Conservation (phyloP, 257 asterid species). For the Marsdenia floribunda region DNA sequence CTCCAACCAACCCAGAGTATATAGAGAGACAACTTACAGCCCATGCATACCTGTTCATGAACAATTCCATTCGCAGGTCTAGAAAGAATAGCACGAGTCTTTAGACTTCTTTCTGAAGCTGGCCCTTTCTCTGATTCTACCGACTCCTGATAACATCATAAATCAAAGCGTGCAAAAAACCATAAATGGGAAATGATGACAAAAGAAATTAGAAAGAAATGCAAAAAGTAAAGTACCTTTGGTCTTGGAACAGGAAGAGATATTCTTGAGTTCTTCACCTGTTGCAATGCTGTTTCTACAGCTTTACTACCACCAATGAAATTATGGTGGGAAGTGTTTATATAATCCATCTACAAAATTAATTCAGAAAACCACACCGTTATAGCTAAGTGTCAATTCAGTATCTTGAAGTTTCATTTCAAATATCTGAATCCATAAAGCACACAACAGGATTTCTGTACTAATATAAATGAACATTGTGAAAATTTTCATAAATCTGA, state of each 20-base stretch:
- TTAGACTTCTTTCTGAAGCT: slow-evolving; percentile 51
- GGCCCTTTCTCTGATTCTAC: slow-evolving; percentile 60
- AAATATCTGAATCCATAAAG: neutral
- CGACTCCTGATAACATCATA: slow-evolving; percentile 44
- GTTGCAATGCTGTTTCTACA: slow-evolving; percentile 64
- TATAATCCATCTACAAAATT: slow-evolving; percentile 69
- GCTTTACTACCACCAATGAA: slow-evolving; percentile 93
- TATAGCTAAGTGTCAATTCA: neutral
- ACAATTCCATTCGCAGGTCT: slow-evolving; percentile 76
- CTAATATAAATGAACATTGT: neutral
- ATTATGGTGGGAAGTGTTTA: slow-evolving; percentile 88
- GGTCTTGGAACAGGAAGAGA: slow-evolving; percentile 42
- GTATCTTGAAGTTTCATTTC: neutral
- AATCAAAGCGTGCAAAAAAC: neutral
- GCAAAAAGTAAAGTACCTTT: slow-evolving; percentile 40
- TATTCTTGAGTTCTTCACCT: slow-evolving; percentile 47
- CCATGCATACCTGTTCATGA: slow-evolving; percentile 62
- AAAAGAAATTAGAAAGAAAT: neutral
- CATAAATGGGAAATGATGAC: neutral
- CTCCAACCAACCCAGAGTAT: neutral
- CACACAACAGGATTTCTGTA: neutral
- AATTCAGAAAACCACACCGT: neutral
- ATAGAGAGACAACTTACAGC: neutral
- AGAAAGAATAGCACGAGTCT: slow-evolving; percentile 55
- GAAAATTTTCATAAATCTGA: neutral